A percentile compares a stretch with the other conserved stretches of the same genome.
These are phyloP conservation scores for Hanseniaspora valbyensis DNA, from an alignment of 805 yeast species.

Conservation along the genomic window DNA sequence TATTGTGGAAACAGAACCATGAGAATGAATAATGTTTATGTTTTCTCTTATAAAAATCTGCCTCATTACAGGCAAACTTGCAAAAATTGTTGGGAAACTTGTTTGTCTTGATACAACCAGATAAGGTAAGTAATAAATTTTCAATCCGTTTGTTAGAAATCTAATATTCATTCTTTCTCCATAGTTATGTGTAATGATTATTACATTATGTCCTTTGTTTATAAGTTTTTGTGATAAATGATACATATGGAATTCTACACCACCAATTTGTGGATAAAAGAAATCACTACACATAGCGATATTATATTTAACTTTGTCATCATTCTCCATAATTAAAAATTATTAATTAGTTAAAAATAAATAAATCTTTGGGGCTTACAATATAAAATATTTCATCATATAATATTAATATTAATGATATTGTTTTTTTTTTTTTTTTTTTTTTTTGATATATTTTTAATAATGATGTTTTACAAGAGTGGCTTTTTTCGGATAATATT, in stretches of 20 bases:
- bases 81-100: conserved; percentile 80
- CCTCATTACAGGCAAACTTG: conserved; percentile 73
- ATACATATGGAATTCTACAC: conserved; percentile 89
- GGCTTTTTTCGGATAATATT: no score
- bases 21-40: conserved; percentile 88
- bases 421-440: no score
- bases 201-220: conserved; percentile 70
- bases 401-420: no score
- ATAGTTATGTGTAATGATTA: conserved; percentile 82
- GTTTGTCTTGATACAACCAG: conserved; percentile 70
- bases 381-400: no score
- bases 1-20: conserved; percentile 75
- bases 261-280: conserved; percentile 97
- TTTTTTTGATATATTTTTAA: no score
- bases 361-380: no score
- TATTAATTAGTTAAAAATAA: no score
- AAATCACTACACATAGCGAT: conserved; percentile 82
- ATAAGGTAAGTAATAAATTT: conserved; percentile 83
- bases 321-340: not conserved
- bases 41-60: conserved; percentile 76
- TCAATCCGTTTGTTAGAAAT: conserved; percentile 75
- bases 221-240: conserved; percentile 79
- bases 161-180: conserved; percentile 75
- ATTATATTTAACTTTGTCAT: conserved; percentile 14
- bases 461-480: no score